Conservation (phyloP, 139 green algal species). For the Pycnococcus provasolii region DNA sequence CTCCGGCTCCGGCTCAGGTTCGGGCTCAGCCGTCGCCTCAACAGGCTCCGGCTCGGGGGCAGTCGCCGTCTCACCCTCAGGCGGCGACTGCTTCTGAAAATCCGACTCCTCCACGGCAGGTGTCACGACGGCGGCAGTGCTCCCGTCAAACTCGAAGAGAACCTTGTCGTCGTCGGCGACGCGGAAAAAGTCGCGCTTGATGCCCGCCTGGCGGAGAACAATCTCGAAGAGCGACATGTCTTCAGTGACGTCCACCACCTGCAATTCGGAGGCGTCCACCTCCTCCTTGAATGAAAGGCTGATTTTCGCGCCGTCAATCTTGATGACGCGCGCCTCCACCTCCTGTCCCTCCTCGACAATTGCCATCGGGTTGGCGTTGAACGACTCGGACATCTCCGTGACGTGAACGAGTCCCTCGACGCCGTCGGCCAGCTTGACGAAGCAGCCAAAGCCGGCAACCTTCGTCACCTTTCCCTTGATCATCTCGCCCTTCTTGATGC, state of each 20-base stretch:
- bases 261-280: not conserved
- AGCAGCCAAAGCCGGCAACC: conserved; percentile 47
- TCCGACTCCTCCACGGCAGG: conserved; percentile 5
- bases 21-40: conserved; percentile 5
- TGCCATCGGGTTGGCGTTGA: conserved; percentile 8
- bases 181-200: not conserved
- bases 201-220: conserved; percentile 8
- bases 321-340: conserved; percentile 42
- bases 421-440: conserved; percentile 54
- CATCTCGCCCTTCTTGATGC: conserved; percentile 3
- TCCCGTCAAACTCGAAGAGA: not conserved
- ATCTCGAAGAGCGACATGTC: not conserved
- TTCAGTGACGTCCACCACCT: not conserved
- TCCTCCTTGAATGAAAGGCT: conserved; percentile 17
- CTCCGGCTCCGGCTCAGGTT: conserved; percentile 21
- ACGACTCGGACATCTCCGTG: conserved; percentile 45
- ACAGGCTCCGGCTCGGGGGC: conserved; percentile 19
- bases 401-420: conserved; percentile 56
- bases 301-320: conserved; percentile 41
- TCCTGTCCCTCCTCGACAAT: conserved; percentile 37
- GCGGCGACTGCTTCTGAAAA: not conserved
- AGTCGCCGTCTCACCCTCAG: not conserved
- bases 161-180: conserved; percentile 28
- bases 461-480: conserved; percentile 47
- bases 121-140: conserved; percentile 13